Conservation (phyloP, 306 rosid species). For the Gynostemma pentaphyllum region DNA sequence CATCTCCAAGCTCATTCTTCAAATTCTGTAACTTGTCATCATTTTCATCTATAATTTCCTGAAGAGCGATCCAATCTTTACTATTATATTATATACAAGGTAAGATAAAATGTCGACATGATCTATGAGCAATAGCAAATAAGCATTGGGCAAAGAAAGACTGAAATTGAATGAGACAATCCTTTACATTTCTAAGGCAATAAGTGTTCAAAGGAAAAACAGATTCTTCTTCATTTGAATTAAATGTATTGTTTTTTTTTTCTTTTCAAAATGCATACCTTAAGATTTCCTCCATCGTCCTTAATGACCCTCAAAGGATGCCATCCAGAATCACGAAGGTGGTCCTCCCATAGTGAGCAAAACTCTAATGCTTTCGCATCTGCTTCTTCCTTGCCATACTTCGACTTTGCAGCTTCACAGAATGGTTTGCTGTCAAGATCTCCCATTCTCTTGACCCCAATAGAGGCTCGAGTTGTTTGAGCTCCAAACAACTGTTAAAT, state of each 20-base stretch:
- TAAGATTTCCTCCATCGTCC: constrained; percentile 16
- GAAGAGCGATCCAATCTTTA: constrained; percentile 9
- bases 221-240: not conserved
- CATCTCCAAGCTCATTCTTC: constrained; percentile 46
- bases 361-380: constrained; percentile 21
- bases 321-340: constrained; percentile 70
- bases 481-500: constrained; percentile 23
- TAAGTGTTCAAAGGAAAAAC: not conserved
- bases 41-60: constrained; percentile 49
- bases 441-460: constrained; percentile 46
- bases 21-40: constrained; percentile 49
- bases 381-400: constrained; percentile 19
- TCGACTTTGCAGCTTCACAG: constrained; percentile 21
- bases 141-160: not conserved
- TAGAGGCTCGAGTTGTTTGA: constrained; percentile 13
- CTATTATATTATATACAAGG: not conserved
- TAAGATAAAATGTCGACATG: not conserved
- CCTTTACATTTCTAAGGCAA: not conserved
- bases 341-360: constrained; percentile 46
- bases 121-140: not conserved
- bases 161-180: too few species aligned
- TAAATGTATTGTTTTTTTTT: not conserved
- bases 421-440: constrained; percentile 50
- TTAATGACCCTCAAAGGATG: constrained; percentile 50
- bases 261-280: constrained; percentile 19